Evolutionary conservation across 495 filamentous ascomycete species (phyloP).

Genomic region (Penicillium desertorum): DNA sequence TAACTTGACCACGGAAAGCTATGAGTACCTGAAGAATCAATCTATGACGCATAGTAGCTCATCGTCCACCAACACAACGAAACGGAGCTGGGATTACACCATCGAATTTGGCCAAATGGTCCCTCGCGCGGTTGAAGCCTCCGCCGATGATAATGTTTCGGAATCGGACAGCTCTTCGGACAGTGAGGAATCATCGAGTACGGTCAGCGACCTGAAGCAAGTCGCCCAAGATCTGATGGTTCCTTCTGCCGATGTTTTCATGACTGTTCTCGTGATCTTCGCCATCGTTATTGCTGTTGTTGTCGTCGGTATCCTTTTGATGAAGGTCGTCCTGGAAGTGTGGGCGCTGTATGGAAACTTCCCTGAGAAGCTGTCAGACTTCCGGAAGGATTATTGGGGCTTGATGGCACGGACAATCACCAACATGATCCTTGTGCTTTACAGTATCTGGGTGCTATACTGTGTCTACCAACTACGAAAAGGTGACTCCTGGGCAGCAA

Average conservation of each 20-base stretch:
- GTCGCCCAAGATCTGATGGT: constrained; percentile 77
- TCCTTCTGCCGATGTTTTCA: constrained; percentile 88
- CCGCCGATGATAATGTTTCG: constrained; percentile 45
- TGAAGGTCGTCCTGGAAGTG: constrained; percentile 88
- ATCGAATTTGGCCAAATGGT: constrained; percentile 47
- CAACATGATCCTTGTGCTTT: constrained; percentile 86
- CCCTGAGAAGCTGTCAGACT: constrained; percentile 73
- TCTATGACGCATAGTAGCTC: constrained; percentile 37
- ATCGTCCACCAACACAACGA: constrained; percentile 36
- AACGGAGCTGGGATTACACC: constrained; percentile 55
- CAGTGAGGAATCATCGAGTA: constrained; percentile 41
- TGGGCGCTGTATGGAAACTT: constrained; percentile 91
- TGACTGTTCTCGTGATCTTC: constrained; percentile 89
- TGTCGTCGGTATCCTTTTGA: constrained; percentile 78
- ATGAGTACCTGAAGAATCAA: constrained; percentile 66
- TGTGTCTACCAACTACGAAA: constrained; percentile 93
- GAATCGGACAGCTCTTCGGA: constrained; percentile 41
- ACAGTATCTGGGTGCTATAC: constrained; percentile 93
- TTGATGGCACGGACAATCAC: constrained; percentile 84
- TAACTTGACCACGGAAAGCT: constrained; percentile 76
- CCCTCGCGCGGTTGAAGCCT: constrained; percentile 51
- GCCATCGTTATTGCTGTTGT: constrained; percentile 83
- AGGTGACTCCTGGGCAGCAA: constrained; percentile 95
- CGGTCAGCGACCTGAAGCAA: constrained; percentile 68
- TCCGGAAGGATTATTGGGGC: constrained; percentile 96